Evolutionary conservation across 2,329 filamentous ascomycete genomes (phyloP).

Genomic region (Penicillium sp.): DNA sequence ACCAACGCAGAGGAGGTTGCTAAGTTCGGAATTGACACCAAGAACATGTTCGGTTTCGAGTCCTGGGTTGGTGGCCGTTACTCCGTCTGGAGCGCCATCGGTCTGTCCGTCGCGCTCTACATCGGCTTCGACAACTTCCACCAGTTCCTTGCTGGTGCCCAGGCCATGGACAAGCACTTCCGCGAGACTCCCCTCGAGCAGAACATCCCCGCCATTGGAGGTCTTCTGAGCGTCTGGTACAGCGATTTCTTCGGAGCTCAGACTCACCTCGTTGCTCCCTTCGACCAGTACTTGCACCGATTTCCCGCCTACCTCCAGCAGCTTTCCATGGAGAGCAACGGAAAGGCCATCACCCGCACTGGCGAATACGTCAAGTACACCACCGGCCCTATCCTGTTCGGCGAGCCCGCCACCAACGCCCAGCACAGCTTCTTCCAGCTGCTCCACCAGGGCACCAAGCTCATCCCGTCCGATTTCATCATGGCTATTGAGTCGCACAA

Average conservation of each 20-base stretch:
- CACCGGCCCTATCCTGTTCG: conserved; percentile 93
- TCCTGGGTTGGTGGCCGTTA: conserved; percentile 98
- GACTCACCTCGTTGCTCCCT: conserved; percentile 95
- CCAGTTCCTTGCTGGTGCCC: conserved; percentile 89
- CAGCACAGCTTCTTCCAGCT: conserved; percentile 99
- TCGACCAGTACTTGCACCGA: conserved; percentile 98
- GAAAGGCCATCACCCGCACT: conserved; percentile 91
- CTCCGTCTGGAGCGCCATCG: conserved; percentile 98
- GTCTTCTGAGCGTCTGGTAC: conserved; percentile 97
- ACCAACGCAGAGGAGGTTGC: conserved; percentile 95
- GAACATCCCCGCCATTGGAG: conserved; percentile 92
- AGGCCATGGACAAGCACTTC: conserved; percentile 99
- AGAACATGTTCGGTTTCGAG: conserved; percentile 99
- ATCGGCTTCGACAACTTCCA: conserved; percentile 98
- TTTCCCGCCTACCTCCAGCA: conserved; percentile 99
- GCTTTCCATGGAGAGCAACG: conserved; percentile 99
- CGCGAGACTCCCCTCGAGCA: conserved; percentile 84
- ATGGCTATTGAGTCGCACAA: conserved; percentile 96
- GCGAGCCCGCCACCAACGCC: conserved; percentile 97
- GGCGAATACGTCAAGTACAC: conserved; percentile 94
- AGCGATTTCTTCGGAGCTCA: conserved; percentile 98
- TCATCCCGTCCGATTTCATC: conserved; percentile 98
- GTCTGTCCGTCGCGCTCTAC: conserved; percentile 90
- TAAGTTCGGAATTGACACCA: conserved; percentile 98
- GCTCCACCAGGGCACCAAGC: conserved; percentile 97